These are phyloP conservation scores for Poa annua DNA, from an alignment of 176 grass and related monocot species.

Conservation along the genomic window DNA sequence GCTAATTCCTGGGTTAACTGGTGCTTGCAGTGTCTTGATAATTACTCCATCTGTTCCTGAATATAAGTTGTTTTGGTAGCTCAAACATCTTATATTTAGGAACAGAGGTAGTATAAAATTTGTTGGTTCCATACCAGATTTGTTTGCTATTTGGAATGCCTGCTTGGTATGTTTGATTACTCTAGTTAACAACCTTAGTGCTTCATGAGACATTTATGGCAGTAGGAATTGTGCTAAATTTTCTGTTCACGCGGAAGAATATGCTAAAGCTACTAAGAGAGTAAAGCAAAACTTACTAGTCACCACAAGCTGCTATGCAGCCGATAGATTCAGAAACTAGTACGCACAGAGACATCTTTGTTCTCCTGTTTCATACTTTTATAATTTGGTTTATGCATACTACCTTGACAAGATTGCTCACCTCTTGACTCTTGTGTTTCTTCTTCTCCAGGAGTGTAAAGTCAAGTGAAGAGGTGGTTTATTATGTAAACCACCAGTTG, in stretches of 20 bases:
- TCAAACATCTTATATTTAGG: no score
- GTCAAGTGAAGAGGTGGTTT: conserved; percentile 20
- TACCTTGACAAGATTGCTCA: neutral
- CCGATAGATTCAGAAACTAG: neutral
- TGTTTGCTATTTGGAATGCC: neutral
- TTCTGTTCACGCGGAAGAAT: neutral
- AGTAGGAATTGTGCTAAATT: conserved; percentile 3
- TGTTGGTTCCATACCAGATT: conserved; percentile 6
- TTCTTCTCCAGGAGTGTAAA: neutral
- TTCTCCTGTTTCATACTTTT: neutral
- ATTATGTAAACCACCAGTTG: neutral
- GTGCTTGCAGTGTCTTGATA: neutral
- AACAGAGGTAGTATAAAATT: neutral
- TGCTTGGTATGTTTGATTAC: neutral
- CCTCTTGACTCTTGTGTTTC: conserved; percentile 3
- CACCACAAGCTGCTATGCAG: conserved; percentile 1
- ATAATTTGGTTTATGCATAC: conserved; percentile 19
- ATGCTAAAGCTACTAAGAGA: conserved; percentile 8
- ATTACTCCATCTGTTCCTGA: neutral
- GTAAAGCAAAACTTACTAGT: conserved; percentile 13
- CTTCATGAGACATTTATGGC: conserved; percentile 28
- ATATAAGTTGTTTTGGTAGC: no score
- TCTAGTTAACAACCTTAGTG: conserved; percentile 3
- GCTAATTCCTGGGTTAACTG: neutral
- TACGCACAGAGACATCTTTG: neutral